Base-by-base conservation (phyloP, 2,329 filamentous ascomycete species). In the Beauveria asiatica region DNA sequence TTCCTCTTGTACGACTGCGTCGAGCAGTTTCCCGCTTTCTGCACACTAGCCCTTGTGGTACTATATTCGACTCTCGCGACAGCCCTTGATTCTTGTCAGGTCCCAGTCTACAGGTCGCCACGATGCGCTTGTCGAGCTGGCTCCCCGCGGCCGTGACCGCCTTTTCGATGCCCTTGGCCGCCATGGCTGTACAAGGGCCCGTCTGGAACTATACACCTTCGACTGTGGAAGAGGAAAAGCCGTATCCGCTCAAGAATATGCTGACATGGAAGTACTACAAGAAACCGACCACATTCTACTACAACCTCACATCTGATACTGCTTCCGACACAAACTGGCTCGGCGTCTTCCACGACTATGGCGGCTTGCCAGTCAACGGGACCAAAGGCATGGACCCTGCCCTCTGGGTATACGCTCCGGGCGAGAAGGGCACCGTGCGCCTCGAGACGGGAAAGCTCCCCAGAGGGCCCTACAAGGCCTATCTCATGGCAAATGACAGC, bases 261-360 rank as follows among this genome's bases (percentile, higher is more conserved):
- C 19, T 60, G 19, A n/a, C 16, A 2, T 60, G 57, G 50, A 7
- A 41, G 5, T 39, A 27, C 21, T 3, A 7, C 33, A 13, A 42
- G 8, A 51, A 52, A 3, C 17, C 2, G 2, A n/a, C 72, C 50
- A 75, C 73, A 0, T 74, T 76, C 59, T 51, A 67, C 10, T 77
- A 75, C 64, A 65, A 67, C 5, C 75, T 72, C 0, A 42, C 64
- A 0, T 13, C 33, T 16, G 33, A 37, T 16, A 48, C 64, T 3
- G 61, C 71, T 4, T 62, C 68, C 53, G 37, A 61, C 3, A 67
- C 62, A 17, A 76, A 76, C 63, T 77, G 75, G 75, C 64, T 76
- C 23, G 75, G 70, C 33, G 52, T 76, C 3, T 76, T 72, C 62
- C 61, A 66, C 42, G 62, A 67, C 11, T 67, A 65, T 1, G 69